Conservation (phyloP, 371 early-diverging fungal genomes). For the Dentiscutata heterogama region DNA sequence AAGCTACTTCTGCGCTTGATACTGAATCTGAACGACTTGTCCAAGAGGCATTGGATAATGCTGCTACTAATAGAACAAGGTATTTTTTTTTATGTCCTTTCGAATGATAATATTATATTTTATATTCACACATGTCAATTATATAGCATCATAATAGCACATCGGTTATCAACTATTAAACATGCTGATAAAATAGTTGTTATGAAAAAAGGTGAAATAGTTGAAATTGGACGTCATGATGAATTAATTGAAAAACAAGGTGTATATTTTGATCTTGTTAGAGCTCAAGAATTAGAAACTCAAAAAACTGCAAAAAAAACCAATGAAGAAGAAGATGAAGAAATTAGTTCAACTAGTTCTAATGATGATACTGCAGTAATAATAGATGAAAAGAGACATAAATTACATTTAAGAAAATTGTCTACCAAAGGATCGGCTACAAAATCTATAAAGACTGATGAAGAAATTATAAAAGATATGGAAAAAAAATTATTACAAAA, state of each 20-base stretch:
- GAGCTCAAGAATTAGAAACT: constrained; percentile 45
- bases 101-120: too few relatives aligned
- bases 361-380: neutral
- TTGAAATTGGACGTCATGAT: constrained; percentile 45
- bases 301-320: neutral
- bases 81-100: neutral
- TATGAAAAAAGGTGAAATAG: constrained; percentile 44
- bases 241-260: constrained; percentile 59
- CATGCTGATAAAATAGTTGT: constrained; percentile 67
- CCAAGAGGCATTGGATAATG: constrained; percentile 84
- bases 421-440: constrained; percentile 27
- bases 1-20: constrained; percentile 95
- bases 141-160: constrained; percentile 61
- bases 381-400: constrained; percentile 18
- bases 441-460: neutral
- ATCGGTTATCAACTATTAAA: constrained; percentile 80
- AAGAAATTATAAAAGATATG: constrained; percentile 7
- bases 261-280: constrained; percentile 61
- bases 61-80: constrained; percentile 67
- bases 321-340: constrained; percentile 10
- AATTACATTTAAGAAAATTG: neutral
- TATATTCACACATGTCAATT: too few relatives aligned
- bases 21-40: constrained; percentile 89
- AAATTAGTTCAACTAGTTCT: neutral
- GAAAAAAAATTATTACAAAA: constrained; percentile 43